Percentiles rank a stretch among this genome's conserved stretches.
phyloP scores from a whole-genome alignment of 2,329 filamentous ascomycete species.

The Mycosphaerella sp. region DNA sequence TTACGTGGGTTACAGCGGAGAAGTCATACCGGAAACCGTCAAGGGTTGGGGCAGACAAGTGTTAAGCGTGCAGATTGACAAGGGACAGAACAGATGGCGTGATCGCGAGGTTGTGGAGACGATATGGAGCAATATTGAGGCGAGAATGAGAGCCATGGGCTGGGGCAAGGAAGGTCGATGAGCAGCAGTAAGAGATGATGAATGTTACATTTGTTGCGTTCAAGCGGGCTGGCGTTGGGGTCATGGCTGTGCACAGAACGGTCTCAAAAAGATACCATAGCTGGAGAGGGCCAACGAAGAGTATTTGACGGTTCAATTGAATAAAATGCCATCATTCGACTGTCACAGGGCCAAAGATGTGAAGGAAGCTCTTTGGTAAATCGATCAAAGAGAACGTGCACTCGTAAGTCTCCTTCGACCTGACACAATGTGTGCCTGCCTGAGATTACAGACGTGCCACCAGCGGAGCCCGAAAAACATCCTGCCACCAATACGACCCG shows the following conservation, averaged over 20 bases:
- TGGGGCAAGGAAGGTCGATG: constrained; percentile 62
- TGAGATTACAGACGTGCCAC: too few species aligned
- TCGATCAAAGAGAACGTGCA: too few species aligned
- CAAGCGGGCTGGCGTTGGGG: constrained; percentile 17
- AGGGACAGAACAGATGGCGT: constrained; percentile 61
- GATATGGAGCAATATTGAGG: constrained; percentile 86
- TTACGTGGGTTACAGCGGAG: constrained; percentile 86
- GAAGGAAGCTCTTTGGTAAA: too few species aligned
- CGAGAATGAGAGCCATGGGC: constrained; percentile 75
- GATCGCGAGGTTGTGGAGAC: constrained; percentile 89
- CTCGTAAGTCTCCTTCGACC: too few species aligned
- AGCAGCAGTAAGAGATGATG: not conserved
- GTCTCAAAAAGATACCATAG: not conserved
- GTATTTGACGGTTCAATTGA: not conserved
- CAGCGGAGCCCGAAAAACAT: too few species aligned
- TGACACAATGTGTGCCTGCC: too few species aligned
- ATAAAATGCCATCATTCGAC: too few species aligned
- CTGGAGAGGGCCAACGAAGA: not conserved
- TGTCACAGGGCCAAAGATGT: too few species aligned
- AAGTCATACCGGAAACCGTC: constrained; percentile 69
- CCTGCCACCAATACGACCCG: too few species aligned
- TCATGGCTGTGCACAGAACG: not conserved
- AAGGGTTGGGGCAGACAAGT: constrained; percentile 82
- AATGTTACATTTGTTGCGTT: constrained; percentile 15
- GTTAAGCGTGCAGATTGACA: constrained; percentile 70